Conservation (phyloP, 768 basidiomycete species). For the Russula sp. region DNA sequence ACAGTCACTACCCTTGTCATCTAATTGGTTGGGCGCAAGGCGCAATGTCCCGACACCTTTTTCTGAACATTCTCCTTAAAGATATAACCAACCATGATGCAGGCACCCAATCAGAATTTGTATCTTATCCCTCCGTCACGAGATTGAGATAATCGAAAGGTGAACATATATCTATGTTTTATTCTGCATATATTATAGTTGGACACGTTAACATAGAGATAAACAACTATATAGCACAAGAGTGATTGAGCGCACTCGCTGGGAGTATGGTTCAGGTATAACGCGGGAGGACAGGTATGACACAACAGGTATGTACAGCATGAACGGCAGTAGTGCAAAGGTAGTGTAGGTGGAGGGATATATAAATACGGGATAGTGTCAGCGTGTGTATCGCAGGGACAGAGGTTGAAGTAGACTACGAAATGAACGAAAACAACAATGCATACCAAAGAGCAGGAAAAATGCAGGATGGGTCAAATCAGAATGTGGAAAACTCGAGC, state of each 20-base stretch:
- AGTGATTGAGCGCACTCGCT: constrained; percentile 14
- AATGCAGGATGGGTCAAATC: constrained; percentile 25
- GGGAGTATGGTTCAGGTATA: constrained; percentile 18
- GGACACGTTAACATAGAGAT: constrained; percentile 25
- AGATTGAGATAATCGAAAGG: too few species aligned
- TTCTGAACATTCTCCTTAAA: too few species aligned
- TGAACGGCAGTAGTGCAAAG: constrained; percentile 15
- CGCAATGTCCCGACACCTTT: too few species aligned
- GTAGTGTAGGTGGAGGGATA: neutral
- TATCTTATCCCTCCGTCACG: too few species aligned
- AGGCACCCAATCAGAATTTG: too few species aligned
- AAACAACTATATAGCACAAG: constrained; percentile 29
- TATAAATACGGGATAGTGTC: constrained; percentile 16
- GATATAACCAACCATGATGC: too few species aligned
- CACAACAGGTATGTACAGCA: constrained; percentile 28
- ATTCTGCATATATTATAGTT: constrained; percentile 25
- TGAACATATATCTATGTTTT: too few species aligned
- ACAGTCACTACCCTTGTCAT: too few species aligned
- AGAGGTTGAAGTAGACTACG: constrained; percentile 10
- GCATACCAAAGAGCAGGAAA: constrained; percentile 8
- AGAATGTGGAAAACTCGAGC: constrained; percentile 62
- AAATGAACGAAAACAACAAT: constrained; percentile 21
- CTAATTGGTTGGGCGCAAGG: too few species aligned
- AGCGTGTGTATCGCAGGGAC: constrained; percentile 14
- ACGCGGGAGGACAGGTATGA: constrained; percentile 22